These are phyloP conservation scores for Xerocomus minutiporus DNA, from an alignment of 1,284 basidiomycete genomes.

Conservation along the genomic window DNA sequence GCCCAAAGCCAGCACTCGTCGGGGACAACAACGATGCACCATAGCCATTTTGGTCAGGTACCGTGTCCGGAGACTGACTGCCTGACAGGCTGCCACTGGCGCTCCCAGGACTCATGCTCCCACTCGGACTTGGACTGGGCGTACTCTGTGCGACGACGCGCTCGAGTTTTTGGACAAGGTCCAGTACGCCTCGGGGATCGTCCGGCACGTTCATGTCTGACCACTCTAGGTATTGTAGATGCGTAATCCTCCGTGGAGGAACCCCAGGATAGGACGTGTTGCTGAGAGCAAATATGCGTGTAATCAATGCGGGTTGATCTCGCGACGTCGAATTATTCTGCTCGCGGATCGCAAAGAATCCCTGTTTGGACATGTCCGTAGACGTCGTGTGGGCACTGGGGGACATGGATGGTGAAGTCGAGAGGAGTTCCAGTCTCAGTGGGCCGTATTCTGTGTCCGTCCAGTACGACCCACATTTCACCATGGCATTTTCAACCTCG, in stretches of 20 bases:
- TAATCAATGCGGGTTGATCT: constrained; percentile 44
- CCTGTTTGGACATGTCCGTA: constrained; percentile 21
- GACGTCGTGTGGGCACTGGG: constrained; percentile 9
- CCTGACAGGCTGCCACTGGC: constrained; percentile 12
- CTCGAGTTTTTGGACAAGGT: constrained; percentile 65
- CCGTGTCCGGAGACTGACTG: constrained; percentile 17
- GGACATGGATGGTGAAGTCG: constrained; percentile 46
- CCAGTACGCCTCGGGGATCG: constrained; percentile 68
- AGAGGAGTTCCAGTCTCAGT: constrained; percentile 59
- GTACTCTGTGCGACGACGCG: constrained; percentile 43
- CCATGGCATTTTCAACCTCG: constrained; percentile 81
- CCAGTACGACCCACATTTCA: constrained; percentile 96
- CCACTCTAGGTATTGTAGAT: constrained; percentile 90
- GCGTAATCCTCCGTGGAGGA: constrained; percentile 60
- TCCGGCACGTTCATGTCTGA: constrained; percentile 92
- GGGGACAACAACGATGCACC: constrained; percentile 16
- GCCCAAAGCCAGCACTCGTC: constrained; percentile 6
- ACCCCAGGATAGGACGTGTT: constrained; percentile 57
- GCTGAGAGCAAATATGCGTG: constrained; percentile 66
- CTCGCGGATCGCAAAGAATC: constrained; percentile 32
- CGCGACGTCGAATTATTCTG: constrained; percentile 7
- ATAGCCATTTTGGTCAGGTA: constrained; percentile 4
- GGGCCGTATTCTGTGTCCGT: constrained; percentile 67
- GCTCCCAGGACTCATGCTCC: constrained; percentile 21
- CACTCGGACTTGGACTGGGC: constrained; percentile 35